Evolutionary conservation across 345 rosid genomes (phyloP), one percentile per base, ranked within the genome.

Genomic region (Murraya koenigii): DNA sequence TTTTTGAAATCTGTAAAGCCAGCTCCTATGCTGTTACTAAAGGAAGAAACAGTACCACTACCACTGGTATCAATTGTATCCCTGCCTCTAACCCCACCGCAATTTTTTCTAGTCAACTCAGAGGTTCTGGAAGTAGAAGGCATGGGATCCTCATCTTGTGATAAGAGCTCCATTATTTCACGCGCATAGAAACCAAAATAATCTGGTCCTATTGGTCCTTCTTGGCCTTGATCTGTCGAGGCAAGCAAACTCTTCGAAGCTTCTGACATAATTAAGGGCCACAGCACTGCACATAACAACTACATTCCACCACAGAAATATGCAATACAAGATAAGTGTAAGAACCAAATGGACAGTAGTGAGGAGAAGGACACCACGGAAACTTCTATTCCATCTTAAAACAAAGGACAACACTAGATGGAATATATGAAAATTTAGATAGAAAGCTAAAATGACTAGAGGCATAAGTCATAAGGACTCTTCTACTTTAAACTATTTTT

Each of bases 1-100:
- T 68, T 81, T 81, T 71, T 86, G 39, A 65, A 69, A 75, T 82
- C 84, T 20, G 93, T 87, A 81, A 90, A 74, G 60, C 74, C 79
- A 56, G 63, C 82, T 75, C 85, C 91, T 58, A 88, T 69, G 11
- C 77, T 76, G 52, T 78, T 68, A 65, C 58, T 30, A 60, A 85
- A 89, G 35, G 59, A 55, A 1, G 77, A 72, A 79, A 30, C 58
- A 56, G 39, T 75, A 70, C 66, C 63, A 52, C 23, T 41, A 73
- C 15, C 38, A 17, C 71, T 25, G 49, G 61, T 13, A 13, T 41
- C 78, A 77, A 28, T 15, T 32, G 61, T 35, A 49, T 39, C 77
- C 68, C 75, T 36, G 56, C 33, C 77, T 41, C 36, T 71, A 23
- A 66, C 60, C 52, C 72, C 44, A 36, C 69, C 74, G 11, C 22